These are phyloP conservation scores for Coemansia sp. DNA, from an alignment of 192 early-diverging fungal genomes.

Conservation along the genomic window DNA sequence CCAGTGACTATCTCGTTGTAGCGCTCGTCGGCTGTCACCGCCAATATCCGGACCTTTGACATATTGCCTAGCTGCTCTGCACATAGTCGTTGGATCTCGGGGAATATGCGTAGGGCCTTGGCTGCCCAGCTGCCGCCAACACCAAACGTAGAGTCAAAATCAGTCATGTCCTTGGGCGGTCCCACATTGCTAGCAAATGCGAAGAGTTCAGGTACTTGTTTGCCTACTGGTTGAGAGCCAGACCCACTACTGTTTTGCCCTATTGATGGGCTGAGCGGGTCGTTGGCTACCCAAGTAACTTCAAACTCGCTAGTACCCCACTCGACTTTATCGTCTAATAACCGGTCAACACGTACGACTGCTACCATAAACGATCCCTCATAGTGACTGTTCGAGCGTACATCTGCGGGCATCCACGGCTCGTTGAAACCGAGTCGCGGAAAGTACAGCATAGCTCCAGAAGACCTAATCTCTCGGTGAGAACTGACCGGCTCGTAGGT, in stretches of 20 bases:
- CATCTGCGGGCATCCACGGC: slow-evolving; percentile 11
- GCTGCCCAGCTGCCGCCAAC: slow-evolving; percentile 27
- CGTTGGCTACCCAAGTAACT: slow-evolving; percentile 28
- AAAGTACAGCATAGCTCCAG: slow-evolving; percentile 18
- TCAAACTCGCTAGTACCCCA: slow-evolving; percentile 12
- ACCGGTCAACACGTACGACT: slow-evolving; percentile 20
- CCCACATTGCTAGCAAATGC: neutral
- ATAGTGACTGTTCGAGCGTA: slow-evolving; percentile 4
- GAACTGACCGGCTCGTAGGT: neutral
- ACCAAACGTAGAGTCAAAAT: slow-evolving; percentile 16
- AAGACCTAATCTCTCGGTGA: neutral
- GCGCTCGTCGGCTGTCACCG: slow-evolving; percentile 7
- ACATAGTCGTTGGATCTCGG: slow-evolving; percentile 5
- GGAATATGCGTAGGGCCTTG: slow-evolving; percentile 25
- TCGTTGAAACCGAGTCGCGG: slow-evolving; percentile 14
- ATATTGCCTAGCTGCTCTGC: neutral
- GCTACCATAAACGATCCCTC: slow-evolving; percentile 26
- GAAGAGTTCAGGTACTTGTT: neutral
- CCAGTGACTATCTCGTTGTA: neutral
- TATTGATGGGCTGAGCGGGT: slow-evolving; percentile 17
- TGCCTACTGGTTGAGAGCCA: neutral
- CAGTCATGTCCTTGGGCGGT: slow-evolving; percentile 7
- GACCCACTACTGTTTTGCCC: too few relatives aligned
- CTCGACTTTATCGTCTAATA: neutral
- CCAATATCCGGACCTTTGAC: slow-evolving; percentile 12